Base-by-base conservation (phyloP, 140 eudicot species). In the Erigeron philadelphicus region DNA sequence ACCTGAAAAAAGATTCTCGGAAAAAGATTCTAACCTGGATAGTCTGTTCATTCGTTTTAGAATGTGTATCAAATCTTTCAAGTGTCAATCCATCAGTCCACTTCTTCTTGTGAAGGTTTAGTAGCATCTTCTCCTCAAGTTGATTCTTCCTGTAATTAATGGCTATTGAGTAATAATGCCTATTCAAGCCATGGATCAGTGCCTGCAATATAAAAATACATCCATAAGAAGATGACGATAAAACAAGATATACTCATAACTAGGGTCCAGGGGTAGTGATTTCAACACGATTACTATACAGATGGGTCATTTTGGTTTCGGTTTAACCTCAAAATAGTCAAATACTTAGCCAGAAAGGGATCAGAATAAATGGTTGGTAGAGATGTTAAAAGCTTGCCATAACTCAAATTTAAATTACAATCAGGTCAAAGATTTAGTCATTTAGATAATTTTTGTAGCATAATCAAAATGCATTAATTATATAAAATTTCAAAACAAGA, bases 71-170 rank as follows among this genome's bases (percentile, higher is more conserved):
- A 75, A 90, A 90, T 4, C 90, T 81, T 74, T 90, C 85, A 19
- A 90, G 97, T n/a, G 87, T 88, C 76, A 90, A 71, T 52, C 96
- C 97, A 82, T 90, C 97, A 11, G 97, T 86, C 97, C 97, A 88
- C 70, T 88, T 90, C 71, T 90, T 90, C 83, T 90, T 90, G 78
- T 90, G 96, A 59, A 90, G 97, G 70, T 90, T 90, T 75, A 90
- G 70, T 16, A 90, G 73, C 97, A 90, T 88, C 81, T 90, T 90
- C 82, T 90, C 97, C 77, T 90, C 97, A n/a, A 90, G 95, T 73
- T 90, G 89, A 76, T 90, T 90, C 82, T 90, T 90, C 72, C 97
- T 79, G 79, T 90, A 90, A 68, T 88, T 90, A 9, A 88, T 90
- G 67, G 97, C 97, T 46, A 90, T 88, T 41, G 97, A 88, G 77